Evolutionary conservation across 83 land plant species (phyloP), one percentile per base, ranked within the genome.

Genomic region (Thuja plicata): DNA sequence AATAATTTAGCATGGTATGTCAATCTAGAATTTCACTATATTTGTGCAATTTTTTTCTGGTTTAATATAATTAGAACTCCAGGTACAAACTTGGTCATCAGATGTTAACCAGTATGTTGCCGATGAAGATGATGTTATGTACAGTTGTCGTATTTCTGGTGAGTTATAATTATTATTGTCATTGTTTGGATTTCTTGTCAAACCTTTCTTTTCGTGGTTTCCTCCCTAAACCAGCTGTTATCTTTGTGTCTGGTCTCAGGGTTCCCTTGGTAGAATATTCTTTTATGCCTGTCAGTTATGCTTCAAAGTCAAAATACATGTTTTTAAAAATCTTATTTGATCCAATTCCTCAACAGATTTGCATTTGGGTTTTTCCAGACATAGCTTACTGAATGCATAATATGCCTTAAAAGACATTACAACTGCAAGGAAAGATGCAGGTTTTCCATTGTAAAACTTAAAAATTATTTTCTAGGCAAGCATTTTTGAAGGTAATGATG

Each of bases 91-190:
- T 12, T 98, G 99, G 99, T 94, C 93, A 24, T 41, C 93, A 66
- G 99, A 98, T 94, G 95, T 97, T 76, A 98, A 96, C 88, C 98
- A 96, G 87, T 98, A 94, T 91, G 94, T 96, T 90, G 94, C 99
- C 57, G 99, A 98, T 91, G 99, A 98, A 92, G 99, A 98, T 91
- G 97, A 97, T 83, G 90, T 88, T 32, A 92, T 94, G 79, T 98
- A 94, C 84, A 98, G 97, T 91, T 98, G 99, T 88, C 98, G 99
- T 89, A 95, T 95, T 21, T 97, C 99, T 87, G 98, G 99, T 98
- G 90, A 37, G 86, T 80, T 80, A 13, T 19, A n/a, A 27, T 27
- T 82, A 11, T 43, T 27, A 17, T 82, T 41, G 6, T 27, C 5
- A 15, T 82, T 82, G 21, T 46, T n/a, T 46, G 3, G 15, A 45